A percentile compares a stretch with the other conserved stretches of the same genome.
Conservation (phyloP, 2,329 filamentous ascomycete genomes). For the Xylariaceae sp. region DNA sequence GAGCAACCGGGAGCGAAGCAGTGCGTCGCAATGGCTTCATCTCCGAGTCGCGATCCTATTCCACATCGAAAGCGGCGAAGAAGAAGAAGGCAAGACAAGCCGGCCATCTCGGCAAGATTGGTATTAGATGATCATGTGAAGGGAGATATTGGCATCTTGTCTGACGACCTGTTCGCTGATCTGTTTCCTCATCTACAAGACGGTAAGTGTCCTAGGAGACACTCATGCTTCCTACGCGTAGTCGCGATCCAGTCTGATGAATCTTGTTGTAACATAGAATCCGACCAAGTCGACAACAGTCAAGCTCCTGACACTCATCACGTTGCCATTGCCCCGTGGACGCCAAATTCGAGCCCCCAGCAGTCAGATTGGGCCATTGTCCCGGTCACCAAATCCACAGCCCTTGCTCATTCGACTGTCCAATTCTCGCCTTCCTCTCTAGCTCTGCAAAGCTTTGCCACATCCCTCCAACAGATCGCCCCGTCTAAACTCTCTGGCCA, state of each 20-base stretch:
- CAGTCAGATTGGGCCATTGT: constrained; percentile 83
- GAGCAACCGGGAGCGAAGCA: not conserved
- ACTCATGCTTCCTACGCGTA: constrained; percentile 6
- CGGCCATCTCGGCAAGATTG: constrained; percentile 76
- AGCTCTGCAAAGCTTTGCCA: constrained; percentile 78
- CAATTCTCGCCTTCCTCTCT: constrained; percentile 74
- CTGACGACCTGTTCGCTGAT: constrained; percentile 81
- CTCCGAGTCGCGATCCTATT: constrained; percentile 13
- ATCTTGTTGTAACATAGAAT: constrained; percentile 28
- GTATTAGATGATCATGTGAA: constrained; percentile 84
- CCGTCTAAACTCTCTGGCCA: constrained; percentile 75
- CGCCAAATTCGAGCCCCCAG: constrained; percentile 59
- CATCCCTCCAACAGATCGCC: constrained; percentile 70
- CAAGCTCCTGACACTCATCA: constrained; percentile 53
- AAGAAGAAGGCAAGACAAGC: constrained; percentile 67
- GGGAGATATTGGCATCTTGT: constrained; percentile 83
- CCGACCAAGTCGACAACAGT: constrained; percentile 34
- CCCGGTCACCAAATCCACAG: constrained; percentile 67
- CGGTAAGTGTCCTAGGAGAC: constrained; percentile 46
- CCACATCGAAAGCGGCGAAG: constrained; percentile 46
- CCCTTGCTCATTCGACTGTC: constrained; percentile 74
- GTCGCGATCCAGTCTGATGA: constrained; percentile 14
- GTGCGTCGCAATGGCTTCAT: constrained; percentile 25
- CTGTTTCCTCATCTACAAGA: constrained; percentile 68
- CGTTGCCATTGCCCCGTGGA: constrained; percentile 75